Conservation (phyloP, 140 eudicot species). For the Oenanthe javanica region DNA sequence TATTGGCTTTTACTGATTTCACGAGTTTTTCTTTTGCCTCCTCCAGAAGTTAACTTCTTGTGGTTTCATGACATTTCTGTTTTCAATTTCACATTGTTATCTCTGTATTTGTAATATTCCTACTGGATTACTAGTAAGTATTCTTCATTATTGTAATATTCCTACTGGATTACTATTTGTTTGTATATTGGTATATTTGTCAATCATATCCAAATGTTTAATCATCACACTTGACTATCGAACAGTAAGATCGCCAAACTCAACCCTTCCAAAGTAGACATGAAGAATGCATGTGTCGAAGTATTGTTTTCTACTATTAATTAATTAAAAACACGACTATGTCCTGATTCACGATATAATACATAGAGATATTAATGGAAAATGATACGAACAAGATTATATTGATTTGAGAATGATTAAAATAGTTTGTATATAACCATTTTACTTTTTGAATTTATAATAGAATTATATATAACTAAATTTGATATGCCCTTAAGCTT, state of each 20-base stretch:
- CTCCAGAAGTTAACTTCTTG: neutral
- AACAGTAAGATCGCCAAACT: too few relatives aligned
- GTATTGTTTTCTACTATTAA: neutral
- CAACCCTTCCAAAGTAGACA: too few relatives aligned
- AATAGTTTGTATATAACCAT: too few relatives aligned
- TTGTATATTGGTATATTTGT: neutral
- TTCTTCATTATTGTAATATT: neutral
- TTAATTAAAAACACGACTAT: neutral
- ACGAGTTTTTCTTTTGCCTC: neutral
- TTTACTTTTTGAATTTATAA: too few relatives aligned
- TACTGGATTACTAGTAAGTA: neutral
- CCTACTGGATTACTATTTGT: neutral
- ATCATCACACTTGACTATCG: too few relatives aligned
- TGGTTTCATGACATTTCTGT: neutral
- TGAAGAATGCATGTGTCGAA: too few relatives aligned
- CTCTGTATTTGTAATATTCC: neutral
- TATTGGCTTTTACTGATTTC: neutral
- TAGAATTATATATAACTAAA: too few relatives aligned
- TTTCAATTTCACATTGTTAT: neutral
- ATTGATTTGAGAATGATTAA: too few relatives aligned
- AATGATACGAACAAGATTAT: too few relatives aligned
- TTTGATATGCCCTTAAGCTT: too few relatives aligned
- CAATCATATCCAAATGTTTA: too few relatives aligned
- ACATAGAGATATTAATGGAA: neutral
- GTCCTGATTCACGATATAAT: too few relatives aligned